Conservation (phyloP, 805 yeast species). For the Yarrowia sp. region DNA sequence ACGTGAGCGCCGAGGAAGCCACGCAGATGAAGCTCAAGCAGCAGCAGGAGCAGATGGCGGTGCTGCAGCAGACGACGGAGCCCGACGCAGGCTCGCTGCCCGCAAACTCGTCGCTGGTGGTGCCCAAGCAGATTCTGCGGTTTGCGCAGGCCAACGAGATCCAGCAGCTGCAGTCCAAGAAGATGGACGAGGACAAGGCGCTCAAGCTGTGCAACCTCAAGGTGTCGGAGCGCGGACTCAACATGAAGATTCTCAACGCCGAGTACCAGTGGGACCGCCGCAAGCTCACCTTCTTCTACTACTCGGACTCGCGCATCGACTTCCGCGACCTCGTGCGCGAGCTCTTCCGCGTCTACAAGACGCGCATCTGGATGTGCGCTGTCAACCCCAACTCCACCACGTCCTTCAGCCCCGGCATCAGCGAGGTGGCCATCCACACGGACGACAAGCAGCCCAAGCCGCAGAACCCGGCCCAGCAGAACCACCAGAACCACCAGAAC, state of each 20-base stretch:
- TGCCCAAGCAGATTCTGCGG: conserved; percentile 66
- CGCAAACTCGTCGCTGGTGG: conserved; percentile 50
- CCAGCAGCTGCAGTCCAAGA: conserved; percentile 55
- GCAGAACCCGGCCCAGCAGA: not conserved
- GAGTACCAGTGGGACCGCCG: conserved; percentile 85
- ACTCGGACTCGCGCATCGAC: conserved; percentile 65
- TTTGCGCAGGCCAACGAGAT: conserved; percentile 63
- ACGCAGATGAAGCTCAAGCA: conserved; percentile 63
- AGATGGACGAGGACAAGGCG: conserved; percentile 68
- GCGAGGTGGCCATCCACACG: conserved; percentile 24
- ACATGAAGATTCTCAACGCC: conserved; percentile 68
- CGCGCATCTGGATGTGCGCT: conserved; percentile 87
- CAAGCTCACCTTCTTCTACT: conserved; percentile 73
- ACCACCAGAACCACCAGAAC: not conserved
- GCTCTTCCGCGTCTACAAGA: conserved; percentile 69
- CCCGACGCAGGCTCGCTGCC: conserved; percentile 25
- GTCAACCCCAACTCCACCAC: conserved; percentile 39
- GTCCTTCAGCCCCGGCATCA: conserved; percentile 19
- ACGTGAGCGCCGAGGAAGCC: conserved; percentile 64
- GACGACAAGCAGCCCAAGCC: conserved; percentile 6
- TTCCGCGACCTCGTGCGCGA: conserved; percentile 76
- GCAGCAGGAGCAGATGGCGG: conserved; percentile 68
- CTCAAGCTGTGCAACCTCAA: conserved; percentile 60
- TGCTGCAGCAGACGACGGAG: conserved; percentile 41
- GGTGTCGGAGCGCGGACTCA: conserved; percentile 47